A percentile compares a stretch with the other conserved stretches of the same genome.
Conservation (phyloP, 768 basidiomycete genomes). For the Suillus luteus region DNA sequence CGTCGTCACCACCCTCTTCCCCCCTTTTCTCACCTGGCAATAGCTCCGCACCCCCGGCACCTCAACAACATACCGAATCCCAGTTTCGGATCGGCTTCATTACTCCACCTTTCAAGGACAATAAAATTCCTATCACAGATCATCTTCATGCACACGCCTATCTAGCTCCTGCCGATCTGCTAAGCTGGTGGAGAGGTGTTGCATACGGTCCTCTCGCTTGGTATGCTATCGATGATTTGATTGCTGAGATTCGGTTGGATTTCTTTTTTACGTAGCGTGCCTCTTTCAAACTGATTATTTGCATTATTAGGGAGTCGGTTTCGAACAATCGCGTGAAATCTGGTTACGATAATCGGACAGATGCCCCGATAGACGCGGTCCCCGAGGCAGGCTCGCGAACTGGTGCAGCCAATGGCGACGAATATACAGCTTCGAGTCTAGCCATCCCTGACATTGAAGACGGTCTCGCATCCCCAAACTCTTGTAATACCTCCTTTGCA, state of each 20-base stretch:
- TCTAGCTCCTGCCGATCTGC: constrained; percentile 59
- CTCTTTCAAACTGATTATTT: constrained; percentile 11
- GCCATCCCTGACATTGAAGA: constrained; percentile 46
- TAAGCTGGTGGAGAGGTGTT: constrained; percentile 74
- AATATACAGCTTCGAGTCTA: constrained; percentile 57
- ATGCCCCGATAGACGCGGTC: constrained; percentile 72
- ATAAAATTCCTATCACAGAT: constrained; percentile 77
- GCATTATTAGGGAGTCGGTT: constrained; percentile 55
- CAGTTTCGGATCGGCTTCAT: constrained; percentile 74
- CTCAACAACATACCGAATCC: constrained; percentile 35
- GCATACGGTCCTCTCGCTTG: constrained; percentile 71
- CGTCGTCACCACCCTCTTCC: constrained; percentile 43
- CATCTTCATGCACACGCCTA: constrained; percentile 80
- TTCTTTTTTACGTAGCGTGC: constrained; percentile 8
- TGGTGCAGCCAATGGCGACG: constrained; percentile 65
- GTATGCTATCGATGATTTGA: constrained; percentile 77
- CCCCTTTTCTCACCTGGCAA: constrained; percentile 26
- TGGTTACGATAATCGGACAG: constrained; percentile 57
- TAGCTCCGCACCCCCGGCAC: constrained; percentile 27
- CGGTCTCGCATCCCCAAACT: constrained; percentile 22
- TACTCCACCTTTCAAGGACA: constrained; percentile 75
- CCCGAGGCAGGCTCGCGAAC: constrained; percentile 69
- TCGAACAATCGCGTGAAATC: constrained; percentile 87
- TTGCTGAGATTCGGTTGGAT: constrained; percentile 77
- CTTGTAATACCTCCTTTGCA: constrained; percentile 25